Conservation (phyloP, 1,139 yeast species). For the Lizanozyma gosingica region DNA sequence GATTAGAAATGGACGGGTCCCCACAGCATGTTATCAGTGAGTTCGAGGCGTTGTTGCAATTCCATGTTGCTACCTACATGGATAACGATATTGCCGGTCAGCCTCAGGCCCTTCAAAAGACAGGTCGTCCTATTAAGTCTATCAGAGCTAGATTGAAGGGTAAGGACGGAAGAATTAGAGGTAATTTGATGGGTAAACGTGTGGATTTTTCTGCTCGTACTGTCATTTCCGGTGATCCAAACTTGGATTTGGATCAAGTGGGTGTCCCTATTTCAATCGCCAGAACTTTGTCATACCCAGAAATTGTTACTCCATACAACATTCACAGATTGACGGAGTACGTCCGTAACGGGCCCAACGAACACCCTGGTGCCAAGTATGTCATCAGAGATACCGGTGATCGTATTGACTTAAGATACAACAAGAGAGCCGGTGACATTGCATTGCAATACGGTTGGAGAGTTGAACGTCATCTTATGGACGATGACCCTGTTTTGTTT, state of each 20-base stretch:
- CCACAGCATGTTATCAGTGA: constrained; percentile 98
- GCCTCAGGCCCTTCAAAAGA: constrained; percentile 97
- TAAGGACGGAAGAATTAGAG: constrained; percentile 97
- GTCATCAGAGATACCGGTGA: constrained; percentile 98
- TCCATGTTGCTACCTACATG: constrained; percentile 99
- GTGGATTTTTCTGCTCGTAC: constrained; percentile 99
- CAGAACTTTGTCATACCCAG: constrained; percentile 91
- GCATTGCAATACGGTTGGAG: constrained; percentile 98
- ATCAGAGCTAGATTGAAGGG: constrained; percentile 99
- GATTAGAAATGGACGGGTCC: constrained; percentile 96
- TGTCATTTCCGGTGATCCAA: constrained; percentile 98
- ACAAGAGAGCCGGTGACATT: constrained; percentile 96
- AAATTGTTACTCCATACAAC: constrained; percentile 94
- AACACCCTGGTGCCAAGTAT: constrained; percentile 98
- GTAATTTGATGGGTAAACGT: constrained; percentile 98
- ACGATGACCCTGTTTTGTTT: constrained; percentile 92
- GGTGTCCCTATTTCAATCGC: constrained; percentile 98
- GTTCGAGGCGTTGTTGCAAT: constrained; percentile 89
- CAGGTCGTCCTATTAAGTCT: constrained; percentile 97
- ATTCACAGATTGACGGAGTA: constrained; percentile 86
- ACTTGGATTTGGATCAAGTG: constrained; percentile 92
- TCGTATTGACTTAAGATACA: constrained; percentile 92
- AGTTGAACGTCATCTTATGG: constrained; percentile 97
- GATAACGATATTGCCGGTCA: constrained; percentile 99
- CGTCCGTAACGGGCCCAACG: constrained; percentile 97